phyloP scores from a whole-genome alignment of 2,329 filamentous ascomycete species.

The Passalora sequoiae region DNA sequence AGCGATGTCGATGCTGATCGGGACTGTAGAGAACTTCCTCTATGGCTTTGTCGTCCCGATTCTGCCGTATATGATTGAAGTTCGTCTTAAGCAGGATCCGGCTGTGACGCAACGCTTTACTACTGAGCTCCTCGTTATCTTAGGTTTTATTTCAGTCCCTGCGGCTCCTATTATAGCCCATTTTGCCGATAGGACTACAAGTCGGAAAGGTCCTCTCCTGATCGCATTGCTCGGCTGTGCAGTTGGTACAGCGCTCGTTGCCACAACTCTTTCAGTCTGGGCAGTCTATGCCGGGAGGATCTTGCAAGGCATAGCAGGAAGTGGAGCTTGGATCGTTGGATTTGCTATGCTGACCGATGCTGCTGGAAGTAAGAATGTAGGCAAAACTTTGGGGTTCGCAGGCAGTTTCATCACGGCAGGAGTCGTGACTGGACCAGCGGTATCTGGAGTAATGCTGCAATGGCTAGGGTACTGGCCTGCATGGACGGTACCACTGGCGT shows the following conservation, averaged over 20 bases:
- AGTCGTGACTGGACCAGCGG: slow-evolving; percentile 14
- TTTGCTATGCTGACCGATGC: slow-evolving; percentile 16
- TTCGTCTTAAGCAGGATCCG: slow-evolving; percentile 10
- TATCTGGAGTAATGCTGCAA: slow-evolving; percentile 12
- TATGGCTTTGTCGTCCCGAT: slow-evolving; percentile 21
- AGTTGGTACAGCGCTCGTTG: slow-evolving; percentile 14
- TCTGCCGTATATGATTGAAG: slow-evolving; percentile 19
- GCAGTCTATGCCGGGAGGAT: slow-evolving; percentile 15
- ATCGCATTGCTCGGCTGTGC: slow-evolving; percentile 12
- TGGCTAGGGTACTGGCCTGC: slow-evolving; percentile 20
- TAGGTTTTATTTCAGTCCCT: slow-evolving; percentile 42
- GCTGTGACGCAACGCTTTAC: slow-evolving; percentile 15
- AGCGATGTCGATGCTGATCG: background rate
- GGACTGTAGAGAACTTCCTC: slow-evolving; percentile 17
- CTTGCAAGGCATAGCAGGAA: slow-evolving; percentile 15
- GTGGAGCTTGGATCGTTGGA: slow-evolving; percentile 17
- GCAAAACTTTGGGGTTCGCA: slow-evolving; percentile 16
- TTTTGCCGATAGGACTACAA: slow-evolving; percentile 13
- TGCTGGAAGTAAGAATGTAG: slow-evolving; percentile 12
- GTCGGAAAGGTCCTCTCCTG: slow-evolving; percentile 16
- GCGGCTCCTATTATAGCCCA: slow-evolving; percentile 24
- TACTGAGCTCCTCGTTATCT: slow-evolving; percentile 21
- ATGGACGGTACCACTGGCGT: slow-evolving; percentile 15
- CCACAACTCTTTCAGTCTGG: slow-evolving; percentile 10
- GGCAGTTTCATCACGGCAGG: slow-evolving; percentile 14